Evolutionary conservation across 148 eudicot species (phyloP), one percentile per base, ranked within the genome.

Genomic region (Camellia lanceoleosa): DNA sequence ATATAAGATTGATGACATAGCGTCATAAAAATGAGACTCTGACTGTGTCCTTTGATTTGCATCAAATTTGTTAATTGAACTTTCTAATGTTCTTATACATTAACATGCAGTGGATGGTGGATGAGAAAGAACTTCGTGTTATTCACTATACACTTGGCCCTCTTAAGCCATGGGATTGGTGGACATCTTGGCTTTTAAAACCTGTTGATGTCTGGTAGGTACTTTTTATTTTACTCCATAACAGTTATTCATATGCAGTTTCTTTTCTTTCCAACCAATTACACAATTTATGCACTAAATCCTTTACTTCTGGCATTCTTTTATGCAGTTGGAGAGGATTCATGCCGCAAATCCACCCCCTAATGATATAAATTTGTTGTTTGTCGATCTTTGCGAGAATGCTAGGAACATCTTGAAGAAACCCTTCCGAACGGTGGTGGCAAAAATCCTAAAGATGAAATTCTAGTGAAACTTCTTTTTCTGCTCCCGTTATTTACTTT

Each of bases 171-270:
- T 96, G 99, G 99, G 99, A 96, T 85, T 96, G 99, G 99, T 96
- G 98, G 98, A 93, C 98, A 71, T 89, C 97, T 73, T 96, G 99
- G 99, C 92, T 96, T 80, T 87, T 96, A 78, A 96, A 93, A 69
- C 99, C 99, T 77, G 99, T 96, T 78, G 99, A 96, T 83, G 91
- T 87, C 70, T 96, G 99, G 99, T 98, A 96, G 99, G 99, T 96
- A 89, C 20, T 19, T 44, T 43, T 46, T 59, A 60, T 23, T 73
- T 74, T 74, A 73, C 20, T 55, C 65, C 64, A n/a, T 15, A 58
- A 38, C 43, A 18, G 44, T 2, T 4, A 52, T 72, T 23, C 61
- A 52, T 72, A 1, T 71, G 59, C 58, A 13, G 42, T 30, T 72
- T 72, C 7, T 72, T 72, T 5, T 1, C 55, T 9, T 72, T 54